Evolutionary conservation across 2,329 filamentous ascomycete species (phyloP).

Genomic region (Aspergillus awamori): DNA sequence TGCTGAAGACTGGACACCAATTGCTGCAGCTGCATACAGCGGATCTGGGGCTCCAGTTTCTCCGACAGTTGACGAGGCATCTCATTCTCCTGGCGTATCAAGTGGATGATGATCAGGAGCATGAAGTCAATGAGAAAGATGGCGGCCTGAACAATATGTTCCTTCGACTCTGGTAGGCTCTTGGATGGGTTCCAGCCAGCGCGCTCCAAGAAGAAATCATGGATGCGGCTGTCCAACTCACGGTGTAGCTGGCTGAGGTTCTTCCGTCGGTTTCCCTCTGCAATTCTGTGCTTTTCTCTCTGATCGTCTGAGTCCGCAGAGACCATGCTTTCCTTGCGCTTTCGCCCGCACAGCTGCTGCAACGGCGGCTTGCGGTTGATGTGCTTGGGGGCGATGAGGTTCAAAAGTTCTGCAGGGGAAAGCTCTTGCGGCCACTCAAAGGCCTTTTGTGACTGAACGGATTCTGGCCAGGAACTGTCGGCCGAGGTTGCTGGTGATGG

Average conservation of each 20-base stretch:
- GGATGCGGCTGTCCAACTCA: conserved; percentile 41
- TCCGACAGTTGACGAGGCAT: conserved; percentile 40
- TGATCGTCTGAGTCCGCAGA: conserved; percentile 40
- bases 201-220: conserved; percentile 43
- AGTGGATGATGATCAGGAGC: conserved; percentile 39
- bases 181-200: conserved; percentile 46
- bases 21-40: conserved; percentile 45
- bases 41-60: conserved; percentile 42
- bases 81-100: conserved; percentile 40
- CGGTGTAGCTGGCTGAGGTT: conserved; percentile 45
- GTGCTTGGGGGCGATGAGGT: conserved; percentile 39
- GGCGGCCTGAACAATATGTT: conserved; percentile 44
- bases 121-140: conserved; percentile 45
- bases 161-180: conserved; percentile 45
- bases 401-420: conserved; percentile 37
- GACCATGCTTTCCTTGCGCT: conserved; percentile 40
- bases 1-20: conserved; percentile 38
- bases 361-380: conserved; percentile 44
- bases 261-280: conserved; percentile 45
- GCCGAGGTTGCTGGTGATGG: conserved; percentile 44
- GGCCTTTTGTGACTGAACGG: conserved; percentile 33
- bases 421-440: conserved; percentile 40
- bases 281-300: conserved; percentile 45
- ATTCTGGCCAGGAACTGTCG: conserved; percentile 41
- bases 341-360: conserved; percentile 44